Base-by-base conservation (phyloP, 2,329 filamentous ascomycete genomes). In the Beauveria australis region DNA sequence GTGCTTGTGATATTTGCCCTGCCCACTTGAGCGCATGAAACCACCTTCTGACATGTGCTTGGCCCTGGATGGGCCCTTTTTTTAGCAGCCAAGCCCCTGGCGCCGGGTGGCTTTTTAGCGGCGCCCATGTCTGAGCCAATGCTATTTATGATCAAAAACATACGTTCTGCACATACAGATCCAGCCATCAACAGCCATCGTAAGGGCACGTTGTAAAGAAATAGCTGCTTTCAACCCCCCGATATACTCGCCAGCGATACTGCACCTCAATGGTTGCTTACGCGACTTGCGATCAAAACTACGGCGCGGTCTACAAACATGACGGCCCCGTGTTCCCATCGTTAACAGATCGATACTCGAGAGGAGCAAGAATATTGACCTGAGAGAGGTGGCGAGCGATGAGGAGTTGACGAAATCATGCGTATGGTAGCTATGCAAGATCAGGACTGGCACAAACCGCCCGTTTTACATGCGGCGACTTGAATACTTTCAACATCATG, bases 1-100 rank as follows among this genome's bases (percentile, higher is more conserved):
- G 37, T 30, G 51, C 37, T 33, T 28, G 30, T 28, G 30, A 46
- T 43, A 28, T 5, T 14, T 14, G 30, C 51, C 44, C 30, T 24
- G 47, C 26, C 51, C 44, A 55, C 37, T 55, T 8, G 19, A 59
- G 30, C 51, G 41, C 51, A 60, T 62, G 57, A 54, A 60, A 62
- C 59, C 22, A 37, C 33, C 30, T 58, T 57, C 53, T 58, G 49
- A 53, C 60, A 58, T 62, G 53, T 57, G 54, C 60, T 48, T 53
- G 53, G 41, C 46, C 46, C 30, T 43, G 28, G 43, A 22, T 48
- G 64, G n/a, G 65, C 54, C 58, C 30, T 52, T 51, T 10, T 19
- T 49, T 19, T 19, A 54, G 19, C 30, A 40, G 43, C 44, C 44
- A 16, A 10, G 10, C 54, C 53, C 54, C 41, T 57, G 43, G 43